A percentile compares a stretch with the other conserved stretches of the same genome.
Conservation (phyloP, 2,329 filamentous ascomycete genomes). For the Pyrenochaeta sp. region DNA sequence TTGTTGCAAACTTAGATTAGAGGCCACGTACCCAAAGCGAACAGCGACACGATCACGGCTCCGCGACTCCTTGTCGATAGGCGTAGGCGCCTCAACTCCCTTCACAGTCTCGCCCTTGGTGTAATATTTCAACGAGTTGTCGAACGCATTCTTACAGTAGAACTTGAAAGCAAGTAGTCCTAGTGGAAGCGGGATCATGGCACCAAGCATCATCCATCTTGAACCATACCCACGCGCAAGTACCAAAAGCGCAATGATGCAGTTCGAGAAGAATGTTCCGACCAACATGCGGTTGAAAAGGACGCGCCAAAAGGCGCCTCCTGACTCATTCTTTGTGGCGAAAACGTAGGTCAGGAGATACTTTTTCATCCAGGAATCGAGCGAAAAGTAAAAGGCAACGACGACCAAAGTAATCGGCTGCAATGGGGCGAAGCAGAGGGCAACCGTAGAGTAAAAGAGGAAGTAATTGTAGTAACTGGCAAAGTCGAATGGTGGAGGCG, state of each 20-base stretch:
- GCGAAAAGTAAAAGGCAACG: constrained; percentile 84
- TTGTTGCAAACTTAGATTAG: neutral
- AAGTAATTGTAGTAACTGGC: constrained; percentile 99
- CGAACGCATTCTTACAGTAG: constrained; percentile 80
- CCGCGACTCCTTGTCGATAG: constrained; percentile 53
- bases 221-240: constrained; percentile 67
- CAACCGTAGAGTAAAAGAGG: constrained; percentile 90
- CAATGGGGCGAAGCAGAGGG: constrained; percentile 81
- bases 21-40: constrained; percentile 67
- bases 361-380: constrained; percentile 93
- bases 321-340: constrained; percentile 95
- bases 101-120: constrained; percentile 67
- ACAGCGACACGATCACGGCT: constrained; percentile 74
- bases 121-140: constrained; percentile 82
- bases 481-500: constrained; percentile 92
- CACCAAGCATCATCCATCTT: constrained; percentile 67
- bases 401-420: constrained; percentile 89
- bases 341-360: constrained; percentile 95
- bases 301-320: constrained; percentile 89
- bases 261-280: constrained; percentile 77
- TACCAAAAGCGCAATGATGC: constrained; percentile 79
- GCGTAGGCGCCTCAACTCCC: constrained; percentile 57
- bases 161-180: constrained; percentile 85
- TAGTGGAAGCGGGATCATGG: constrained; percentile 77
- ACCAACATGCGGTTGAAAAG: constrained; percentile 94